Evolutionary conservation across 306 rosid genomes (phyloP), one percentile per base, ranked within the genome.

Genomic region (Luffa aegyptiaca): DNA sequence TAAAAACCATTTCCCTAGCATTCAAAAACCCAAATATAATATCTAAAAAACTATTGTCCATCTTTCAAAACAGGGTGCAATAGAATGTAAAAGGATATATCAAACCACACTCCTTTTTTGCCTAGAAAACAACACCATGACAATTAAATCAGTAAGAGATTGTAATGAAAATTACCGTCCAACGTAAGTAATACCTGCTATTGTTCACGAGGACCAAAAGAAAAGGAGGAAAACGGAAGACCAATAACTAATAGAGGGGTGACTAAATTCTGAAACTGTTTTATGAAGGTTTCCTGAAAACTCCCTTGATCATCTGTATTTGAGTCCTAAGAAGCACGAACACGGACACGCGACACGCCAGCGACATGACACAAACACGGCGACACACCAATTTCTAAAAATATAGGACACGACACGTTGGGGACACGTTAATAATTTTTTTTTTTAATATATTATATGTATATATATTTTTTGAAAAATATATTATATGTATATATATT

Each of bases 211-310:
- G 93, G 83, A 78, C 91, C 88, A 83, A 84, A 81, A 70, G 89
- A 79, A 78, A 89, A 82, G 49, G 93, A 87, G 10, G 91, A 66
- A 76, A 91, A 80, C 73, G 90, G 87, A 51, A 91, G 84, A 63
- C 86, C 94, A 39, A 95, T 75, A 77, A 89, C 85, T 82, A 95
- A 18, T 39, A 90, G 75, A 49, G 93, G 94, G 61, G 90, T 83
- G 49, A 88, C 6, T 52, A 90, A 51, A 70, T 81, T 90, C 76
- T 89, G 92, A 80, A 88, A 80, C 76, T 86, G 88, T 83, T 79
- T 93, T 85, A 88, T 20, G 80, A 93, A 83, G 59, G 85, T 17
- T 57, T 90, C 92, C 74, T 87, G 90, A 86, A 86, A 90, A 82
- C 42, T 84, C 51, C 92, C 92, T 1, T 80, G 83, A 26, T 87